phyloP scores from a whole-genome alignment of 768 basidiomycete genomes.

The Macrolepiota dolichaula region DNA sequence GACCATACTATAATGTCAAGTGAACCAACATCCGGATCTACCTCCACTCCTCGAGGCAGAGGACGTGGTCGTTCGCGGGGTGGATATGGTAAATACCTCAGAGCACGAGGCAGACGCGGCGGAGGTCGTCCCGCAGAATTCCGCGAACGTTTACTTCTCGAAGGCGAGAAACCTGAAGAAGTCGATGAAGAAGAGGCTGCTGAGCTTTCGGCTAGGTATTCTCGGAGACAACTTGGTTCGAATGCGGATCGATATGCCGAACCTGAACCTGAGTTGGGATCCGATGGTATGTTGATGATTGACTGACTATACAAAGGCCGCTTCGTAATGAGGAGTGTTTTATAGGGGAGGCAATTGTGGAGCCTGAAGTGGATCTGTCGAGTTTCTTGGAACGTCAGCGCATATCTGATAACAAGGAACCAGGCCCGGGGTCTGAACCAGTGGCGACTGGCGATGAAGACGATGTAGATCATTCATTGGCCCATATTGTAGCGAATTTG shows the following conservation, averaged over 20 bases:
- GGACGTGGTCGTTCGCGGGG: slow-evolving; percentile 61
- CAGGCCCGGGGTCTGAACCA: slow-evolving; percentile 16
- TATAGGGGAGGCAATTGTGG: slow-evolving; percentile 59
- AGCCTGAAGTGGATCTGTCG: slow-evolving; percentile 73
- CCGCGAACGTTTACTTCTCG: slow-evolving; percentile 53
- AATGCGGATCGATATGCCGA: slow-evolving; percentile 78
- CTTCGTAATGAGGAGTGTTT: neutral
- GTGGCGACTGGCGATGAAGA: slow-evolving; percentile 42
- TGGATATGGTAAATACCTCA: slow-evolving; percentile 70
- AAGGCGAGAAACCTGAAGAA: slow-evolving; percentile 48
- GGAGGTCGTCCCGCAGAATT: slow-evolving; percentile 66
- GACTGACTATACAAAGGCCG: neutral
- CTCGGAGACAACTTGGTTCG: slow-evolving; percentile 56
- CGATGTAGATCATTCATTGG: slow-evolving; percentile 58
- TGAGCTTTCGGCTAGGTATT: slow-evolving; percentile 48
- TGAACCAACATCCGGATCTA: neutral
- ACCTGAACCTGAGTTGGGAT: slow-evolving; percentile 63
- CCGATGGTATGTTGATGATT: slow-evolving; percentile 50
- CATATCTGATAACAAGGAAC: slow-evolving; percentile 33
- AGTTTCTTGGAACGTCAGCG: slow-evolving; percentile 63
- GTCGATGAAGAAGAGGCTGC: slow-evolving; percentile 47
- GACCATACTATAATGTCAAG: neutral
- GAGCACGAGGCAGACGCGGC: slow-evolving; percentile 61
- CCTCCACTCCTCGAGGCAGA: slow-evolving; percentile 31
- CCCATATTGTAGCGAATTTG: slow-evolving; percentile 41